A percentile compares a stretch with the other conserved stretches of the same genome.
Evolutionary conservation across 139 green algal genomes (phyloP).

Genomic region (Yamagishiella unicocca): DNA sequence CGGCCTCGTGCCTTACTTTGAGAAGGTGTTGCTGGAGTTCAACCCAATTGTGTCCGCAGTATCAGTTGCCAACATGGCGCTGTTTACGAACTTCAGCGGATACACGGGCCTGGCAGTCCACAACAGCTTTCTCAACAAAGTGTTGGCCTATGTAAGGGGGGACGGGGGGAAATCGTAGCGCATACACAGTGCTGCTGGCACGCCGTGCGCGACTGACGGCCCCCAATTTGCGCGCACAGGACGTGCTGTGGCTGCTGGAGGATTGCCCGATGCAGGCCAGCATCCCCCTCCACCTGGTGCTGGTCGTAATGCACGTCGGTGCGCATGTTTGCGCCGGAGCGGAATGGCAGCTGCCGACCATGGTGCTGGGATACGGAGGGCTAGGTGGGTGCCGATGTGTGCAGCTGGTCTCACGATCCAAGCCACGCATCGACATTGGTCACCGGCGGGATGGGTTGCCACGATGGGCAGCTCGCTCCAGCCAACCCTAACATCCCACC

Average conservation of each 20-base stretch:
- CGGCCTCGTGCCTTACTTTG: constrained; percentile 49
- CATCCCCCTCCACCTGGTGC: constrained; percentile 4
- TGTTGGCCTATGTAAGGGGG: constrained; percentile 45
- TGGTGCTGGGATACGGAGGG: not conserved
- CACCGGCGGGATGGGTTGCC: too few relatives aligned
- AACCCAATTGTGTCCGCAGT: constrained; percentile 28
- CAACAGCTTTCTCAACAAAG: constrained; percentile 14
- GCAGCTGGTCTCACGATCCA: too few relatives aligned
- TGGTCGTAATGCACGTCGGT: not conserved
- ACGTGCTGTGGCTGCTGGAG: constrained; percentile 53
- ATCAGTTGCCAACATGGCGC: constrained; percentile 1
- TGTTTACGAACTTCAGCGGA: constrained; percentile 21
- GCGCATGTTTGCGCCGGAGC: not conserved
- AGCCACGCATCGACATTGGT: too few relatives aligned
- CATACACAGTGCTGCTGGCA: not conserved
- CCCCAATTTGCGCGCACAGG: constrained; percentile 15
- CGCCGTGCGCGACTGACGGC: not conserved
- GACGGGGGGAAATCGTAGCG: too few relatives aligned
- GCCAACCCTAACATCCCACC: too few relatives aligned
- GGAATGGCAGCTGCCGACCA: not conserved
- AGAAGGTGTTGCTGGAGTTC: constrained; percentile 44
- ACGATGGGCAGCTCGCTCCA: too few relatives aligned
- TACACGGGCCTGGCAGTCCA: constrained; percentile 12
- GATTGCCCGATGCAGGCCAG: constrained; percentile 31
- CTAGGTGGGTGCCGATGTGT: constrained; percentile 28